phyloP scores from a whole-genome alignment of 2,329 filamentous ascomycete species.

The Stemphylium beticola region DNA sequence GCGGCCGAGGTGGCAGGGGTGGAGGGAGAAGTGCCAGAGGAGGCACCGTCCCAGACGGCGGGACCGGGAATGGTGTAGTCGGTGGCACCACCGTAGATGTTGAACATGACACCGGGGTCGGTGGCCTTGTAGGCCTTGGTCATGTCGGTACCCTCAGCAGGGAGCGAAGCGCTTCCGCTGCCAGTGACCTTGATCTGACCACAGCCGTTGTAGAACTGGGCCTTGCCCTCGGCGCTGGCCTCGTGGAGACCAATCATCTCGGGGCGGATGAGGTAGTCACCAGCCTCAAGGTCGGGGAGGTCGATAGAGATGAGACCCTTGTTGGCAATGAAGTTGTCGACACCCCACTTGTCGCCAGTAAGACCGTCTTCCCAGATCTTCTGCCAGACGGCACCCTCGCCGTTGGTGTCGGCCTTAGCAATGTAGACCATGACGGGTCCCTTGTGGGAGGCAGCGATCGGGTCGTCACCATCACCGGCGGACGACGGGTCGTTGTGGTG shows the following conservation, averaged over 20 bases:
- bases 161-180: conserved; percentile 34
- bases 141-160: conserved; percentile 52
- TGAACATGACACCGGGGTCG: conserved; percentile 50
- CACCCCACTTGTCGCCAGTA: conserved; percentile 44
- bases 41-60: conserved; percentile 41
- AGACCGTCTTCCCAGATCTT: conserved; percentile 52
- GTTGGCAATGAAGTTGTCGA: conserved; percentile 49
- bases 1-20: conserved; percentile 12
- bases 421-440: conserved; percentile 62
- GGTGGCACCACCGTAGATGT: conserved; percentile 46
- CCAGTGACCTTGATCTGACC: conserved; percentile 49
- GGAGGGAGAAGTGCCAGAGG: conserved; percentile 17
- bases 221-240: conserved; percentile 39
- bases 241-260: conserved; percentile 55
- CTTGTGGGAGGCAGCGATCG: conserved; percentile 60
- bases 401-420: conserved; percentile 51
- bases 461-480: conserved; percentile 54
- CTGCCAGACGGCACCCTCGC: conserved; percentile 59
- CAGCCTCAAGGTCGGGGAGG: conserved; percentile 47
- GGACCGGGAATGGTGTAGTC: conserved; percentile 52
- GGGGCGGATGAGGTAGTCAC: conserved; percentile 51
- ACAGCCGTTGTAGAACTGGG: conserved; percentile 55
- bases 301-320: conserved; percentile 49
- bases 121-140: conserved; percentile 51
- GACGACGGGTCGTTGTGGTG: conserved; percentile 53